Evolutionary conservation across 2,329 filamentous ascomycete genomes (phyloP).

Genomic region (Lasiodiplodia sp.): DNA sequence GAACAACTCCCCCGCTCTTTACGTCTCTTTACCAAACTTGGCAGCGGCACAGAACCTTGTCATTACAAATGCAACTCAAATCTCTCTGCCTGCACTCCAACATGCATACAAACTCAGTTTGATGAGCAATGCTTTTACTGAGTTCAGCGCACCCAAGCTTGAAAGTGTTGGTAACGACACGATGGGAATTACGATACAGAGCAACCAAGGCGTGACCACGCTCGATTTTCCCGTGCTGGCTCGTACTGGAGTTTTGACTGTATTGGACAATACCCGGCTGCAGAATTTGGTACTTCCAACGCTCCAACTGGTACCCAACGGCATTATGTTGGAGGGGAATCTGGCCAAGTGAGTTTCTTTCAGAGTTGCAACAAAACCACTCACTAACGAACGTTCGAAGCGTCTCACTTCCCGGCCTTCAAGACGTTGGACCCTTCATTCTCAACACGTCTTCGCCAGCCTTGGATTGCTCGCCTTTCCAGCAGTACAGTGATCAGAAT

Average conservation of each 20-base stretch:
- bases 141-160: not conserved
- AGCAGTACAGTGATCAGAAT: not conserved
- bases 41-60: not conserved
- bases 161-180: conserved; percentile 3
- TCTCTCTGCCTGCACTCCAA: not conserved
- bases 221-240: not conserved
- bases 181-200: not conserved
- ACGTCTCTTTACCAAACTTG: not conserved
- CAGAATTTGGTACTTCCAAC: not conserved
- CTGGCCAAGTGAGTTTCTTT: not conserved
- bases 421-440: not conserved
- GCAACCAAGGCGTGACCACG: not conserved
- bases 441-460: not conserved
- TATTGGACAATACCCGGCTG: not conserved
- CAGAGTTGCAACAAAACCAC: not conserved
- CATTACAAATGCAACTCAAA: not conserved
- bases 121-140: not conserved
- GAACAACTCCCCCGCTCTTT: not conserved
- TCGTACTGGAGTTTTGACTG: not conserved
- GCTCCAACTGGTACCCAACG: not conserved
- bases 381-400: not conserved
- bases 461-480: not conserved
- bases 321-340: not conserved
- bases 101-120: not conserved
- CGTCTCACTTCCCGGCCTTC: not conserved